Evolutionary conservation across 805 yeast genomes (phyloP).

Genomic region (Saccharomycopsis fermentans): DNA sequence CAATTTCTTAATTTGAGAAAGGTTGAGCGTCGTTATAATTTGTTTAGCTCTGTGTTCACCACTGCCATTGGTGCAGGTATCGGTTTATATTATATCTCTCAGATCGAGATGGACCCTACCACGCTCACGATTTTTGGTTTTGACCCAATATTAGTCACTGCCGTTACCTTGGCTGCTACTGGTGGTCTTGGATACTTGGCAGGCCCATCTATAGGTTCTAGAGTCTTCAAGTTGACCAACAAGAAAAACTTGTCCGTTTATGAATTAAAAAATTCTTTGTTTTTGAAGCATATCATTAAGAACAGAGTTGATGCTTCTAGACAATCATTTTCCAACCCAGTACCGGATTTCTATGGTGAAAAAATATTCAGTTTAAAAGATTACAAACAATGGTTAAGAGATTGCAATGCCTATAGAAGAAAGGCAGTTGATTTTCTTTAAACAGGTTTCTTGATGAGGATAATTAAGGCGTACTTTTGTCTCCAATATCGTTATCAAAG

Average conservation of each 20-base stretch:
- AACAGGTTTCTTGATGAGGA: slow-evolving; percentile 5
- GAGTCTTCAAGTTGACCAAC: slow-evolving; percentile 50
- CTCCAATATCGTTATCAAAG: no score
- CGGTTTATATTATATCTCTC: slow-evolving; percentile 67
- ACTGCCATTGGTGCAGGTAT: slow-evolving; percentile 53
- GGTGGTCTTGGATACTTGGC: slow-evolving; percentile 70
- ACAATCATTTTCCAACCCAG: slow-evolving; percentile 86
- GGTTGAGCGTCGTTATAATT: slow-evolving; percentile 60
- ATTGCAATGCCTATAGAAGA: slow-evolving; percentile 82
- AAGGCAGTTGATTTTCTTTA: slow-evolving; percentile 67
- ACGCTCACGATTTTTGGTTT: slow-evolving; percentile 79
- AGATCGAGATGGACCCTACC: slow-evolving; percentile 68
- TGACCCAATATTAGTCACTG: slow-evolving; percentile 76
- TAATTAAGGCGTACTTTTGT: background rate
- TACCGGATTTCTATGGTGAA: slow-evolving; percentile 98
- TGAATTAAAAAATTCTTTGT: slow-evolving; percentile 56
- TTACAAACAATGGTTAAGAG: slow-evolving; percentile 94
- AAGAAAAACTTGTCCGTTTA: slow-evolving; percentile 37
- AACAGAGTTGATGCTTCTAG: slow-evolving; percentile 89
- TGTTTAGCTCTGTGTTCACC: slow-evolving; percentile 56
- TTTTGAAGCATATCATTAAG: slow-evolving; percentile 59
- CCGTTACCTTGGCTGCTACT: slow-evolving; percentile 61
- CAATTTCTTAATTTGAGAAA: slow-evolving; percentile 70
- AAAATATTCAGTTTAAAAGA: slow-evolving; percentile 77
- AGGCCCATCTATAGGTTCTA: slow-evolving; percentile 76